A percentile compares a stretch with the other conserved stretches of the same genome.
Conservation (phyloP, 208 protist species). For the Crithidia bombi region DNA sequence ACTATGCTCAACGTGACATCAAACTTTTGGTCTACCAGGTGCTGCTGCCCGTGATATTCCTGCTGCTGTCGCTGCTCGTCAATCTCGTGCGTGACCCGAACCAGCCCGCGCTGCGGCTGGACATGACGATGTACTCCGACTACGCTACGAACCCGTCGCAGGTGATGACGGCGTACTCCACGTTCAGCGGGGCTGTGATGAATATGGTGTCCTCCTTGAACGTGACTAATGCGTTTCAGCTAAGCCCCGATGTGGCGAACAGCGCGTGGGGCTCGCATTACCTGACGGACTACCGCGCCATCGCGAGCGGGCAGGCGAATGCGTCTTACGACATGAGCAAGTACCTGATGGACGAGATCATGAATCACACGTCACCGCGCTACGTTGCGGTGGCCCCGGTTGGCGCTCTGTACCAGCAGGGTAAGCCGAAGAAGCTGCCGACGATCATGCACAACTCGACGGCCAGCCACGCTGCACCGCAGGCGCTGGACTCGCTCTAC, state of each 20-base stretch:
- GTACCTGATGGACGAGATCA: conserved; percentile 33
- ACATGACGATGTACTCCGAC: conserved; percentile 68
- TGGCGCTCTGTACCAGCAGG: conserved; percentile 30
- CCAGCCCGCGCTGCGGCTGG: conserved; percentile 61
- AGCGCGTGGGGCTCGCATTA: conserved; percentile 39
- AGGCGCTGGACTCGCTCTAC: conserved; percentile 62
- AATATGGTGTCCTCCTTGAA: conserved; percentile 1
- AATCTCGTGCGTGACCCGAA: conserved; percentile 54
- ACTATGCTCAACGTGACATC: conserved; percentile 78
- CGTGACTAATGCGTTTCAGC: conserved; percentile 37
- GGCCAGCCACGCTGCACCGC: conserved; percentile 52
- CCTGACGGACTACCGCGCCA: conserved; percentile 29
- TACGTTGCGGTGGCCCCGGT: conserved; percentile 57
- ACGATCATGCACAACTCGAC: conserved; percentile 72
- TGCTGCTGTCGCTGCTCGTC: conserved; percentile 77
- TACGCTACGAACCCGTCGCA: conserved; percentile 51
- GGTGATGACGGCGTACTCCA: conserved; percentile 44
- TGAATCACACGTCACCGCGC: conserved; percentile 40
- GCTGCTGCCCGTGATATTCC: conserved; percentile 72
- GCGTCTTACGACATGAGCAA: conserved; percentile 43
- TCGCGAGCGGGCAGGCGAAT: conserved; percentile 23
- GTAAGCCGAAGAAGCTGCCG: conserved; percentile 27
- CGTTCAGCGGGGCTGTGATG: conserved; percentile 14
- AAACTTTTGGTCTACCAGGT: conserved; percentile 79
- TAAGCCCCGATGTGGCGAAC: conserved; percentile 22